Percentiles rank a stretch among this genome's conserved stretches.
Conservation (phyloP, 345 rosid genomes). For the Aquilaria malaccensis region DNA sequence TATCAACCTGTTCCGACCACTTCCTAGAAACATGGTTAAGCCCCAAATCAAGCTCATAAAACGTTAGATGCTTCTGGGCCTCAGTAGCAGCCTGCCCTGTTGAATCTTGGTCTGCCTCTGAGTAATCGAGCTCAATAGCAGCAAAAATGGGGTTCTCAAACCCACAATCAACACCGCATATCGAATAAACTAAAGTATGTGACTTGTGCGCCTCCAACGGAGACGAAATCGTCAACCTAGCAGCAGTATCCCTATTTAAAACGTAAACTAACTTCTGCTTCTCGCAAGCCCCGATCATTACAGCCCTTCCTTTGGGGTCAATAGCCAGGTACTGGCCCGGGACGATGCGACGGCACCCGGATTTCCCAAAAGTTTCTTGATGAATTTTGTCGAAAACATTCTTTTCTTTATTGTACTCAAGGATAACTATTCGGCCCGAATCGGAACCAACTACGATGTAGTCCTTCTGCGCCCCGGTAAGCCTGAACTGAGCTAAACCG, state of each 20-base stretch:
- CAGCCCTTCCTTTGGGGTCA: conserved; percentile 96
- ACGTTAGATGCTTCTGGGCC: conserved; percentile 94
- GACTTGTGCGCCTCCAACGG: conserved; percentile 98
- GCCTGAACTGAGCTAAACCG: conserved; percentile 79
- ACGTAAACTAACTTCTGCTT: conserved; percentile 95
- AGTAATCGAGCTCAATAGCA: conserved; percentile 90
- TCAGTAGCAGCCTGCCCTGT: conserved; percentile 83
- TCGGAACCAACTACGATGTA: conserved; percentile 95
- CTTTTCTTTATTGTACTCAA: conserved; percentile 81
- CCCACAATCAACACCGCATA: conserved; percentile 95
- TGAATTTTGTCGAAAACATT: conserved; percentile 85
- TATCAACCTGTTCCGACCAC: conserved; percentile 94
- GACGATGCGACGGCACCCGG: conserved; percentile 89
- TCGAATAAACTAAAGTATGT: conserved; percentile 72
- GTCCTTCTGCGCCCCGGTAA: conserved; percentile 91
- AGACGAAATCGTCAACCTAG: conserved; percentile 90
- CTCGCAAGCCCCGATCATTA: conserved; percentile 94
- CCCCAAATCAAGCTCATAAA: conserved; percentile 92
- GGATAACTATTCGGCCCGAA: conserved; percentile 89
- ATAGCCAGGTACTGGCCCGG: conserved; percentile 92
- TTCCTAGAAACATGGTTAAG: conserved; percentile 96
- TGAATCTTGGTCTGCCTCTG: conserved; percentile 89
- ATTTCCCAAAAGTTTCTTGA: conserved; percentile 96
- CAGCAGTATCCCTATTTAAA: conserved; percentile 89
- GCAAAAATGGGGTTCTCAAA: conserved; percentile 94